Percentiles rank a stretch among this genome's conserved stretches.
These are phyloP conservation scores for Lanzia echinophila DNA, from an alignment of 2,329 filamentous ascomycete genomes.

Conservation along the genomic window DNA sequence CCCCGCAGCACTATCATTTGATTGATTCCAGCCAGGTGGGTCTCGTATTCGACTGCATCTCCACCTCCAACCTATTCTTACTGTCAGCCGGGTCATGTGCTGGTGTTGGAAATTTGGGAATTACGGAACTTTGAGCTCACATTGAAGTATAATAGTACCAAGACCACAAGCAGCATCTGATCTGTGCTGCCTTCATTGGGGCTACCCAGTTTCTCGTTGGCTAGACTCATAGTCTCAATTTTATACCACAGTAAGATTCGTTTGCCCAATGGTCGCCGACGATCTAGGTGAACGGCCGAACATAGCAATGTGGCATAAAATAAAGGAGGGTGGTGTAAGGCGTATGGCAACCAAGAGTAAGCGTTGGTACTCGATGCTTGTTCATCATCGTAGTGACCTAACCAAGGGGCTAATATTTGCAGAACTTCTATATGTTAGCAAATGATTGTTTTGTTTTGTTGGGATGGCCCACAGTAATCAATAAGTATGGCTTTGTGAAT, in stretches of 20 bases:
- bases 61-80: constrained; percentile 15
- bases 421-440: constrained; percentile 9
- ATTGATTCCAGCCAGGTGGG: constrained; percentile 20
- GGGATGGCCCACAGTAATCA: background rate
- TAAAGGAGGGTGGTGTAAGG: constrained; percentile 17
- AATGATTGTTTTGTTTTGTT: background rate
- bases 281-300: constrained; percentile 18
- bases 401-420: constrained; percentile 15
- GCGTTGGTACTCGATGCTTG: background rate
- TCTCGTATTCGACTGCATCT: constrained; percentile 19
- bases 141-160: constrained; percentile 21
- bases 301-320: constrained; percentile 20
- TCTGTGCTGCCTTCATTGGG: constrained; percentile 14
- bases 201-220: constrained; percentile 16
- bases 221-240: constrained; percentile 18
- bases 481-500: constrained; percentile 3
- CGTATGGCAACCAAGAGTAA: constrained; percentile 15
- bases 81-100: background rate
- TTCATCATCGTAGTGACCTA: constrained; percentile 14
- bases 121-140: constrained; percentile 2
- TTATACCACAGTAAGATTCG: constrained; percentile 17
- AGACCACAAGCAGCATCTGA: constrained; percentile 19
- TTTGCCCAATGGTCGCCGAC: constrained; percentile 12
- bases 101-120: background rate
- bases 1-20: constrained; percentile 20